phyloP scores from a whole-genome alignment of 2,329 filamentous ascomycete genomes.

The Trichophyton benhamiae region DNA sequence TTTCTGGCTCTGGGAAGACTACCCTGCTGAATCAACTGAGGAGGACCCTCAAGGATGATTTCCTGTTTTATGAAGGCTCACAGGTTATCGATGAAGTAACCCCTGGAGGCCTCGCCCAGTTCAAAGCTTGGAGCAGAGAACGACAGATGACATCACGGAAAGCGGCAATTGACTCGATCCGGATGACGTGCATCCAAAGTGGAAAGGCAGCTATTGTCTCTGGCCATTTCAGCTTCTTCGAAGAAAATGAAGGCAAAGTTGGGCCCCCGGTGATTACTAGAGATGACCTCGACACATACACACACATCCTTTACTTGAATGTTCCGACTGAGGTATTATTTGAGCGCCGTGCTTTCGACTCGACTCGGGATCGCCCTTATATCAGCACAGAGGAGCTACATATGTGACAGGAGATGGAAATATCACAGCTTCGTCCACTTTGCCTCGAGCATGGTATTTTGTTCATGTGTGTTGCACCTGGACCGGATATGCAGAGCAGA shows the following conservation, averaged over 20 bases:
- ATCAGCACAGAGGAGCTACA: conserved; percentile 29
- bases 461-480: conserved; percentile 27
- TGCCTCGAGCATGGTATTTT: conserved; percentile 39
- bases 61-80: conserved; percentile 44
- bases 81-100: conserved; percentile 34
- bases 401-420: conserved; percentile 41
- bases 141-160: conserved; percentile 32
- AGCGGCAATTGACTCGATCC: conserved; percentile 37
- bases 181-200: conserved; percentile 23
- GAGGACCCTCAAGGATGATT: conserved; percentile 24
- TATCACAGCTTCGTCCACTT: conserved; percentile 28
- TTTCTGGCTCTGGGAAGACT: conserved; percentile 45
- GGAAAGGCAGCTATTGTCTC: conserved; percentile 38
- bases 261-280: conserved; percentile 30
- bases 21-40: conserved; percentile 34
- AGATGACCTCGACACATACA: conserved; percentile 38
- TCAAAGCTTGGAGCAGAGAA: conserved; percentile 29
- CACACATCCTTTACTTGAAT: conserved; percentile 48
- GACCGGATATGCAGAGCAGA: not conserved
- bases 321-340: conserved; percentile 27
- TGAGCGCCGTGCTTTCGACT: conserved; percentile 31
- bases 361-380: conserved; percentile 23
- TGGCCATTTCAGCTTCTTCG: conserved; percentile 47
- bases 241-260: conserved; percentile 15
- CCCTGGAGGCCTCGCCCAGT: conserved; percentile 38